Percentiles rank a stretch among this genome's conserved stretches.
Evolutionary conservation across 306 rosid genomes (phyloP).

Genomic region (Castanospermum australe): DNA sequence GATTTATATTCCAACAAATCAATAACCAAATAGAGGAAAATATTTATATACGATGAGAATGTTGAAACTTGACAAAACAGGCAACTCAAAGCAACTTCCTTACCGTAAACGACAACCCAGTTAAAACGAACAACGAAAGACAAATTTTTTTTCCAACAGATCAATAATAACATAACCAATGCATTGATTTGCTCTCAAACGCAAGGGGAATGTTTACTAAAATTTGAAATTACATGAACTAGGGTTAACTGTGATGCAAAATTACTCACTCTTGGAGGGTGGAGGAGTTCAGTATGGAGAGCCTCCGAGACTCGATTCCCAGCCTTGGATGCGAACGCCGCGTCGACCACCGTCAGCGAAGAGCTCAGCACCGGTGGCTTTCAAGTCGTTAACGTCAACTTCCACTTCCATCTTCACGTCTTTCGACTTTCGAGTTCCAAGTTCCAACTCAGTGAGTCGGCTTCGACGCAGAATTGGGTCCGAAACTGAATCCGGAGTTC

Average conservation of each 20-base stretch:
- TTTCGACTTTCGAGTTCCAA: too few species aligned
- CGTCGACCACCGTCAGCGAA: constrained; percentile 49
- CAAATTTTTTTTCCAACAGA: neutral
- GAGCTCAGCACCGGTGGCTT: constrained; percentile 63
- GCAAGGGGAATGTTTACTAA: neutral
- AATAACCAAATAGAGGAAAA: neutral
- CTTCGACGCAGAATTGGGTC: too few species aligned
- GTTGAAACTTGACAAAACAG: neutral
- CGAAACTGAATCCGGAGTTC: too few species aligned
- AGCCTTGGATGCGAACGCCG: constrained; percentile 61
- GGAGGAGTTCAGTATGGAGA: constrained; percentile 61
- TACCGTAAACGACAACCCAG: neutral
- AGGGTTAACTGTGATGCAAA: neutral
- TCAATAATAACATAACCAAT: neutral
- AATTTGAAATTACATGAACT: neutral
- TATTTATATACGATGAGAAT: too few species aligned
- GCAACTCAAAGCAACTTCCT: neutral
- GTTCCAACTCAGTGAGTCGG: too few species aligned
- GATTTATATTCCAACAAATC: neutral
- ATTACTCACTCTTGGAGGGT: constrained; percentile 27
- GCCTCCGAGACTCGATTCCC: constrained; percentile 68
- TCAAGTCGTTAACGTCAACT: constrained; percentile 51
- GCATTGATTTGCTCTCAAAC: neutral
- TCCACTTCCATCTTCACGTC: constrained; percentile 52
- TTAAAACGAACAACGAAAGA: neutral